These are phyloP conservation scores for Tylopilus orsonianus DNA, from an alignment of 1,284 basidiomycete species.

Conservation along the genomic window DNA sequence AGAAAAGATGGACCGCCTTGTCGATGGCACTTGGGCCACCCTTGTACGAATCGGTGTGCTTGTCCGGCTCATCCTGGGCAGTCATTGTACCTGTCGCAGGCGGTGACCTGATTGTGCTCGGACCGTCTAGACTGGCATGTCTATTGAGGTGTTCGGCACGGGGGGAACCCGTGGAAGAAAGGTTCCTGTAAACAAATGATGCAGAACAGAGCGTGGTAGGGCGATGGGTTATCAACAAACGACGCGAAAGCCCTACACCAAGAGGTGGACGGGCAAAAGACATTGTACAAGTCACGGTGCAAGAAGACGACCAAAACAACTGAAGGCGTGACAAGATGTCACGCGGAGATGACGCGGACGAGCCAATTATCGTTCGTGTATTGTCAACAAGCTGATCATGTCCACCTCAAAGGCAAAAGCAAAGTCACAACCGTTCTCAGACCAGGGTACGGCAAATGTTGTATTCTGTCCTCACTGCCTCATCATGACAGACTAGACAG, in stretches of 20 bases:
- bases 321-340: slow-evolving; percentile 37
- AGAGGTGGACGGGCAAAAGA: slow-evolving; percentile 40
- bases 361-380: slow-evolving; percentile 55
- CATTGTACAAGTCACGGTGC: slow-evolving; percentile 43
- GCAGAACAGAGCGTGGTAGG: slow-evolving; percentile 35
- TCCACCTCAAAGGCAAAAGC: slow-evolving; percentile 50
- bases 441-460: slow-evolving; percentile 60
- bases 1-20: slow-evolving; percentile 96
- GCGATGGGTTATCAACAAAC: slow-evolving; percentile 28
- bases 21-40: slow-evolving; percentile 87
- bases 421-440: slow-evolving; percentile 53
- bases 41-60: slow-evolving; percentile 65
- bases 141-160: slow-evolving; percentile 23
- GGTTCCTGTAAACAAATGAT: slow-evolving; percentile 43
- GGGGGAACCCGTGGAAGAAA: slow-evolving; percentile 25
- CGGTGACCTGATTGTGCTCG: slow-evolving; percentile 35
- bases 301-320: slow-evolving; percentile 19
- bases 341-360: slow-evolving; percentile 45
- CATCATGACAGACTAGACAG: slow-evolving; percentile 54
- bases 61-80: slow-evolving; percentile 46
- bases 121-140: slow-evolving; percentile 24
- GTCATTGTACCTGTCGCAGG: slow-evolving; percentile 40
- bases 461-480: slow-evolving; percentile 14
- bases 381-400: slow-evolving; percentile 33
- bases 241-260: slow-evolving; percentile 36